phyloP scores from a whole-genome alignment of 441 rosid species.

The Sinapis alba region DNA sequence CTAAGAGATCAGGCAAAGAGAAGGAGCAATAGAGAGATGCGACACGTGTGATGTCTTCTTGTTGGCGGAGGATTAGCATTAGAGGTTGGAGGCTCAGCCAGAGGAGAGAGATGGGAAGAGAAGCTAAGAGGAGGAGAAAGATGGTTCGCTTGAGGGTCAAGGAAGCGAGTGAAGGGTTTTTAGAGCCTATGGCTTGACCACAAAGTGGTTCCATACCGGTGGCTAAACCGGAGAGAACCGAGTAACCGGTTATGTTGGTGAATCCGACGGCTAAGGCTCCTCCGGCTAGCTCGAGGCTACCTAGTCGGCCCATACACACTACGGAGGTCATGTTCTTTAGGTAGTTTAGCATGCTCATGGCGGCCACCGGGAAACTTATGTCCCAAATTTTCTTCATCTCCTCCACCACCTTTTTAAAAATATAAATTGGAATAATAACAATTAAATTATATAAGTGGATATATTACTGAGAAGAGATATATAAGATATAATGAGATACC shows the following conservation, averaged over 20 bases:
- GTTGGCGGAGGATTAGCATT: constrained; percentile 68
- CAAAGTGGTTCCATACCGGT: constrained; percentile 91
- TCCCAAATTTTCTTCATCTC: constrained; percentile 69
- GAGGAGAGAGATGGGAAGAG: constrained; percentile 62
- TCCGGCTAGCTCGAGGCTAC: constrained; percentile 87
- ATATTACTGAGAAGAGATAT: constrained; percentile 8
- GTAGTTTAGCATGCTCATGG: constrained; percentile 71
- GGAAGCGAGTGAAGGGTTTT: constrained; percentile 51
- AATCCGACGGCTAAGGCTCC: constrained; percentile 90
- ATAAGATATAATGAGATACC: constrained; percentile 47
- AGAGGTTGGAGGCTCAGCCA: constrained; percentile 75
- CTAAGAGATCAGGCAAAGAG: constrained; percentile 75
- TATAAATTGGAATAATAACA: not conserved
- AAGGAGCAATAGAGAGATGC: constrained; percentile 75
- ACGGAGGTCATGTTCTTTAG: constrained; percentile 77
- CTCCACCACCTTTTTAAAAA: constrained; percentile 54
- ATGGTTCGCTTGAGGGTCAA: constrained; percentile 63
- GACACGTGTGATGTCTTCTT: constrained; percentile 59
- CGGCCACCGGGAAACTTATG: constrained; percentile 76
- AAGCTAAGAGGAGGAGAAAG: constrained; percentile 57
- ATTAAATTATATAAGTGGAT: not conserved
- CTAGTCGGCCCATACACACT: constrained; percentile 79
- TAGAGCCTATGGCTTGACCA: constrained; percentile 85
- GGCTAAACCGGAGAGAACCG: constrained; percentile 84
- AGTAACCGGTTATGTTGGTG: constrained; percentile 91